Base-by-base conservation (phyloP, 225 moss, liverwort and hornwort species). In the Pseudoscleropodium purum region DNA sequence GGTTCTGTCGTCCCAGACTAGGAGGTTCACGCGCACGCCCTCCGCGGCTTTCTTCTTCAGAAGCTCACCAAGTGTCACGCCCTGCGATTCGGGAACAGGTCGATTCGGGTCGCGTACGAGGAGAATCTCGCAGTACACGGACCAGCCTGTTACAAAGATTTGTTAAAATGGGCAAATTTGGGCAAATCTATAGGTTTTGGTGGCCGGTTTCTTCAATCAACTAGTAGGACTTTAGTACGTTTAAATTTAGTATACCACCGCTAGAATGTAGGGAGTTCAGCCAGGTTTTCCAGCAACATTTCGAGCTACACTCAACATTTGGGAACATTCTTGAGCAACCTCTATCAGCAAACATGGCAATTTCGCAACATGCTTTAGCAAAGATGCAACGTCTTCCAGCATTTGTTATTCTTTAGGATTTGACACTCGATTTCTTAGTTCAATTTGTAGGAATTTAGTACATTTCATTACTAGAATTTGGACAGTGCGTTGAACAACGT, bases 1-100 rank as follows among this genome's bases (percentile, higher is more conserved):
- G 18, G 98, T 97, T 41, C 88, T 91, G 84, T 98, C 98, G 89
- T 98, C 95, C 98, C 98, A 98, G 16, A 98, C 98, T 52, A 98
- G 88, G 59, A 98, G 90, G 88, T 98, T 98, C 67, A 98, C 98
- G 67, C 91, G 92, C 41, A 98, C 95, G 52, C 98, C 98, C 56
- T 94, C 90, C 20, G 88, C 89, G 6, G 98, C 92, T 82, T 91
- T 96, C 79, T 93, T 94, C 94, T 98, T 98, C 93, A 98, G 33
- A 69, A 98, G 90, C 82, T 95, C 94, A 30, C 98, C 98, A 11
- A 98, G 88, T 12, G 96, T 97, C 75, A 97, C 77, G 45, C 92
- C 92, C 66, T 95, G 89, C 43, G 93, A 94, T 33, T 93, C 97
- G 51, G 90, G 84, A 62, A 98, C 89, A 61, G 95, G 95, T 51